Conservation (phyloP, 192 early-diverging fungal genomes). For the Entomortierella beljakovae region DNA sequence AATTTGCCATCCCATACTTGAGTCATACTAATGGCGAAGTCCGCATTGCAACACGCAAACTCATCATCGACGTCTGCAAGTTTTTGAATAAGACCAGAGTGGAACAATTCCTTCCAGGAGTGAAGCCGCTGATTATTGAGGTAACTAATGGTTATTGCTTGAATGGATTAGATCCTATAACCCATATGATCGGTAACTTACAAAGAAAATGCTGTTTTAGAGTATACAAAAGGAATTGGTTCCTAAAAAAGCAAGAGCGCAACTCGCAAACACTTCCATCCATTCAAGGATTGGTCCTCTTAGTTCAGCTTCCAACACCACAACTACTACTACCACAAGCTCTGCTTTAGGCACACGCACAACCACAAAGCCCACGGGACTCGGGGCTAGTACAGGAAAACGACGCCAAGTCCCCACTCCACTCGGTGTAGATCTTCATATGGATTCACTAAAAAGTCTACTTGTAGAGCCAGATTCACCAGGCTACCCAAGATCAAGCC, state of each 20-base stretch:
- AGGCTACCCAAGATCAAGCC: conserved; percentile 4
- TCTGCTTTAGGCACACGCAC: not conserved
- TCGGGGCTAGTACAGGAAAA: not conserved
- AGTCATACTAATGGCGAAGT: conserved; percentile 72
- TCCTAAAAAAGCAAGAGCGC: conserved; percentile 1
- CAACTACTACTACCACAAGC: not conserved
- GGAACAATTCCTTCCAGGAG: conserved; percentile 48
- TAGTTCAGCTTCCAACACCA: not conserved
- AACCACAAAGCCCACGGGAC: not conserved
- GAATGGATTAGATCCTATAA: too few species aligned
- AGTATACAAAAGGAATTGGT: conserved; percentile 50
- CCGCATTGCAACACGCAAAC: conserved; percentile 64
- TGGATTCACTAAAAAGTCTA: conserved; percentile 45
- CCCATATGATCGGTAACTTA: too few species aligned
- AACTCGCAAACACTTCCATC: not conserved
- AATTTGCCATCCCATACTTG: conserved; percentile 65
- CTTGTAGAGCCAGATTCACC: conserved; percentile 39
- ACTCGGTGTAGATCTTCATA: conserved; percentile 36
- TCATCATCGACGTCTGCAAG: conserved; percentile 64
- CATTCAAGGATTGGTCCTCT: too few species aligned
- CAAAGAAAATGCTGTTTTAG: conserved; percentile 2
- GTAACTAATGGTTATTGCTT: conserved; percentile 10
- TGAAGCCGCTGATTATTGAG: conserved; percentile 53
- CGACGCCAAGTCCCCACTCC: conserved; percentile 23
- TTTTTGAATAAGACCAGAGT: conserved; percentile 45